phyloP scores from a whole-genome alignment of 176 grass and related monocot genomes.

The Canna indica region DNA sequence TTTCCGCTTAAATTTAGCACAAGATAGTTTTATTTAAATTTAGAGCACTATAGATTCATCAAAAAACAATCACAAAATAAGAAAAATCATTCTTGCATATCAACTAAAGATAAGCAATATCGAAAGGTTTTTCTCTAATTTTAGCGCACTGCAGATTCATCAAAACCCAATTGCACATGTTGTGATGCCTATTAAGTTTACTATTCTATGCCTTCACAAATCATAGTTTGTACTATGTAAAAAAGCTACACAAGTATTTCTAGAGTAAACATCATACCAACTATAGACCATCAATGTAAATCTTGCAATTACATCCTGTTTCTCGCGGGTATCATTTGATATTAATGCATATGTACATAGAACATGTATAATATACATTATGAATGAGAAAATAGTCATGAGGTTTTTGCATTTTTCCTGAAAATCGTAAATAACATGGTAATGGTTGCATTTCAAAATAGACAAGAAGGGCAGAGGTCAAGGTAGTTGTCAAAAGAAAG shows the following conservation, averaged over 20 bases:
- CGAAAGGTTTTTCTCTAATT: background rate
- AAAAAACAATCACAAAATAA: too few relatives aligned
- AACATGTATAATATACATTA: background rate
- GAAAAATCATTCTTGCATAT: conserved; percentile 1
- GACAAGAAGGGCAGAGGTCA: too few relatives aligned
- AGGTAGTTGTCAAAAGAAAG: too few relatives aligned
- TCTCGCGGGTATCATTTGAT: background rate
- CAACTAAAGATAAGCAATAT: background rate
- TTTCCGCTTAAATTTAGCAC: too few relatives aligned
- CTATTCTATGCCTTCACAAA: background rate
- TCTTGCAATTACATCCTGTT: background rate
- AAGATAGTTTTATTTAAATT: too few relatives aligned
- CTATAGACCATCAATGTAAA: background rate
- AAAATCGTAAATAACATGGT: too few relatives aligned
- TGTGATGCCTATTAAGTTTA: too few relatives aligned
- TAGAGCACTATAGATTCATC: too few relatives aligned
- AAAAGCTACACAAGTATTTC: background rate
- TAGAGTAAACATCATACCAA: background rate
- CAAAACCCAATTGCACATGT: background rate
- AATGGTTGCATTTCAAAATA: too few relatives aligned
- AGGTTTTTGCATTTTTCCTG: background rate
- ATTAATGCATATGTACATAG: too few relatives aligned
- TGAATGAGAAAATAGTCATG: background rate
- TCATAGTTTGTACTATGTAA: background rate
- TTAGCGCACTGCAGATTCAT: background rate